Percentiles rank a stretch among this genome's conserved stretches.
These are phyloP conservation scores for Chrysoporthe puriensis DNA, from an alignment of 2,329 filamentous ascomycete genomes.

Conservation along the genomic window DNA sequence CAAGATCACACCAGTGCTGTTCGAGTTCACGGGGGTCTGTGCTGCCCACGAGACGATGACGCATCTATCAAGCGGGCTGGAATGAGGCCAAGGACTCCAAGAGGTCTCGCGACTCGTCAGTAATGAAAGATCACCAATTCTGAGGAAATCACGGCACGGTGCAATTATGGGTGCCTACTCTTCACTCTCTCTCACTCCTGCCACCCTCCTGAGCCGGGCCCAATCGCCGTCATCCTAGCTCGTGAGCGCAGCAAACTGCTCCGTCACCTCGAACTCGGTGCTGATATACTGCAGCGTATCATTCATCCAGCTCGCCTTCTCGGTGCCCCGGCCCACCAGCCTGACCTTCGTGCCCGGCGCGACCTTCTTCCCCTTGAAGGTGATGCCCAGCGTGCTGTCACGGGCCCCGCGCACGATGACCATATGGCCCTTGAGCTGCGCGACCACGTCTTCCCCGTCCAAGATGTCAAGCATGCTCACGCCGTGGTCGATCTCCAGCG, in stretches of 20 bases:
- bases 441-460: constrained; percentile 34
- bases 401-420: constrained; percentile 35
- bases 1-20: too few relatives aligned
- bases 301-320: constrained; percentile 31
- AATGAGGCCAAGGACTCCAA: neutral
- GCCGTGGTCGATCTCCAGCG: constrained; percentile 40
- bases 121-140: neutral
- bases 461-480: constrained; percentile 39
- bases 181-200: neutral
- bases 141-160: too few relatives aligned
- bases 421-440: constrained; percentile 37
- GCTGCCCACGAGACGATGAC: neutral
- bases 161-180: neutral
- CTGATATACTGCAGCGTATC: constrained; percentile 30
- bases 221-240: neutral
- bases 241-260: constrained; percentile 15
- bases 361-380: constrained; percentile 23
- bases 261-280: constrained; percentile 16
- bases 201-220: too few relatives aligned
- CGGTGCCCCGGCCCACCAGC: constrained; percentile 27
- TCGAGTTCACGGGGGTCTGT: neutral
- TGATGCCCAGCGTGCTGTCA: constrained; percentile 35
- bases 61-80: neutral
- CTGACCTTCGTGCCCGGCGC: constrained; percentile 17
- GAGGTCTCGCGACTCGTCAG: neutral